Base-by-base conservation (phyloP, 2,329 filamentous ascomycete species). In the Aspergillus caelatus region DNA sequence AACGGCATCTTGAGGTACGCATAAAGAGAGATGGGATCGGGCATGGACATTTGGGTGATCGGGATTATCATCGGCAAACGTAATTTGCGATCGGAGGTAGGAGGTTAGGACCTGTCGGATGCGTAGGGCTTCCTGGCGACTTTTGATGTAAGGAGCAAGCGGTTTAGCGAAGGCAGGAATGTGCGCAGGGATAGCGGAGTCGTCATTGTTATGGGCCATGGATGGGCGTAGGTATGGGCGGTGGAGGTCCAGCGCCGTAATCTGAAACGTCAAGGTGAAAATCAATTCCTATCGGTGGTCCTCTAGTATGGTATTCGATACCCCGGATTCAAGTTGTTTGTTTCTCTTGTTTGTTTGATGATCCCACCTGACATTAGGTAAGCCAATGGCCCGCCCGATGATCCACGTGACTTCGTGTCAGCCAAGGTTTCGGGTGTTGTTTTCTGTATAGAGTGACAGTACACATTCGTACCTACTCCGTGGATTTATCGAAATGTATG, bases 21-120 rank as follows among this genome's bases (percentile, higher is more conserved):
- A 78, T 14, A 79, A 66, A 34, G 72, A 67, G n/a, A 79, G 69
- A 64, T 79, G 75, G 50, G 75, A 76, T 32, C 69, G 66, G 26
- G 68, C 58, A 59, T 68, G 63, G 36, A 62, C 46, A 19, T 65
- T 67, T n/a, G 65, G 67, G 26, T 70, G 63, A 23, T 66, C 67
- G 14, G 63, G 36, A n/a, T 70, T 65, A 55, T 75, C 73, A 34
- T 75, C 71, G 3, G 67, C 66, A 36, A 75, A 76, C 12, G 68
- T 67, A 30, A 80, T 72, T 28, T 78, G 74, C 4, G 77, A 78
- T 58, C 72, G 74, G 10, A 80, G 71, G 62, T 80, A 76, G 23
- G 67, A 66, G 30, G 78, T 79, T 68, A 80, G 65, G 5, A 70
- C 74, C 63, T 78, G 77, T 65, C 78, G 77, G 54, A 80, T 79